These are phyloP conservation scores for Fusarium protoensiforme DNA, from an alignment of 2,329 filamentous ascomycete genomes.

Conservation along the genomic window DNA sequence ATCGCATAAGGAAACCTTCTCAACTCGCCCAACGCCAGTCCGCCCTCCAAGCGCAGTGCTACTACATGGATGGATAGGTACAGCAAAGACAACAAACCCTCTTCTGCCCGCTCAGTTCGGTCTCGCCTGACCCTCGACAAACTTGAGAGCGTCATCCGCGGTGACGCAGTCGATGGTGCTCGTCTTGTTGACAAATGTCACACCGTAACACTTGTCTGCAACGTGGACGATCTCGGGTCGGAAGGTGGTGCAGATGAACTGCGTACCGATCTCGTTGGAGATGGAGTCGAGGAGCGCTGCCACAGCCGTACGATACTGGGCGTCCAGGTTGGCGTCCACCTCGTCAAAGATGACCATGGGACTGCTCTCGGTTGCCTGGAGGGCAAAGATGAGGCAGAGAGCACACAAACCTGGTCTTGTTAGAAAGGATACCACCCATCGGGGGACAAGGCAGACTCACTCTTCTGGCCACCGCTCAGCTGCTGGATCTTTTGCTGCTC, in stretches of 20 bases:
- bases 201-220: slow-evolving; percentile 97
- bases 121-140: slow-evolving; percentile 85
- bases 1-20: slow-evolving; percentile 41
- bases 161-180: slow-evolving; percentile 92
- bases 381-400: slow-evolving; percentile 98
- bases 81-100: neutral
- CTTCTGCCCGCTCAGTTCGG: slow-evolving; percentile 36
- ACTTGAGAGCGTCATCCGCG: slow-evolving; percentile 87
- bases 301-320: slow-evolving; percentile 96
- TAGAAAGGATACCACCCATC: neutral
- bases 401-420: slow-evolving; percentile 80
- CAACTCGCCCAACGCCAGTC: slow-evolving; percentile 42
- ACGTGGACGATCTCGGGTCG: slow-evolving; percentile 95
- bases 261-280: slow-evolving; percentile 71
- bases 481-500: slow-evolving; percentile 99
- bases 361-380: slow-evolving; percentile 95
- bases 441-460: slow-evolving; percentile 62
- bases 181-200: slow-evolving; percentile 93
- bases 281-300: slow-evolving; percentile 87
- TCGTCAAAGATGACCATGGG: slow-evolving; percentile 99
- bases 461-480: slow-evolving; percentile 96
- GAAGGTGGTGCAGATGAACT: slow-evolving; percentile 99
- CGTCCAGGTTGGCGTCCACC: slow-evolving; percentile 97
- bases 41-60: slow-evolving; percentile 34
- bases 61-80: slow-evolving; percentile 33